Evolutionary conservation across 306 rosid species (phyloP).

Genomic region (Amphicarpaea edgeworthii): DNA sequence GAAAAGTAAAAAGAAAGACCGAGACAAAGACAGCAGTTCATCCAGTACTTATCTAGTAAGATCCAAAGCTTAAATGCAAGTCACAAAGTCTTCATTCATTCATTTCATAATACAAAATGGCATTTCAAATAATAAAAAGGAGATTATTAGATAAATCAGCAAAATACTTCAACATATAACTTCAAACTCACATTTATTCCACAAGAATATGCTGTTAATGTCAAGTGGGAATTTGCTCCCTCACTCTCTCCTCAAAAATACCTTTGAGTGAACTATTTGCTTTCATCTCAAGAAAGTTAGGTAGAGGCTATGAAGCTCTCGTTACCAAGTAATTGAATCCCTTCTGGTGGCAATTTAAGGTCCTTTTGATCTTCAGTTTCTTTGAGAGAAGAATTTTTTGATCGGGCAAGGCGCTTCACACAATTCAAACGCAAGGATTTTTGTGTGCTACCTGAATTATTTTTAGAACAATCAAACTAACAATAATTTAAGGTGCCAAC

Average conservation of each 20-base stretch:
- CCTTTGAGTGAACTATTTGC: conserved; percentile 33
- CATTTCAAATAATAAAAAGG: neutral
- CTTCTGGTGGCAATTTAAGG: conserved; percentile 36
- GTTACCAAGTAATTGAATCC: conserved; percentile 32
- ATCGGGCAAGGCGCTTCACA: conserved; percentile 70
- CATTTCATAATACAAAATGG: neutral
- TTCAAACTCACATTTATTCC: conserved; percentile 17
- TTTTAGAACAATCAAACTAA: conserved; percentile 8
- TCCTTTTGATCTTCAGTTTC: conserved; percentile 40
- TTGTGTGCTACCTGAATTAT: conserved; percentile 48
- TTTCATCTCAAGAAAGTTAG: conserved; percentile 38
- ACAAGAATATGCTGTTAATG: neutral
- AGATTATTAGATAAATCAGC: neutral
- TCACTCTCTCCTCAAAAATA: conserved; percentile 36
- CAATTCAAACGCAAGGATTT: conserved; percentile 64
- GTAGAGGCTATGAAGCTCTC: conserved; percentile 36
- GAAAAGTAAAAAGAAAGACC: neutral
- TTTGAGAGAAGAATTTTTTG: conserved; percentile 37
- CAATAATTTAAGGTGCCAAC: neutral
- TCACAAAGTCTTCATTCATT: neutral
- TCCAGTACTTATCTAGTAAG: neutral
- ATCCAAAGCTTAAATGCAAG: conserved; percentile 1
- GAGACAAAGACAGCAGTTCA: neutral
- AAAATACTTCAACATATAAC: neutral
- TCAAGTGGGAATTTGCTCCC: conserved; percentile 2